phyloP scores from a whole-genome alignment of 805 yeast genomes.

The Barnettozyma botsteinii region DNA sequence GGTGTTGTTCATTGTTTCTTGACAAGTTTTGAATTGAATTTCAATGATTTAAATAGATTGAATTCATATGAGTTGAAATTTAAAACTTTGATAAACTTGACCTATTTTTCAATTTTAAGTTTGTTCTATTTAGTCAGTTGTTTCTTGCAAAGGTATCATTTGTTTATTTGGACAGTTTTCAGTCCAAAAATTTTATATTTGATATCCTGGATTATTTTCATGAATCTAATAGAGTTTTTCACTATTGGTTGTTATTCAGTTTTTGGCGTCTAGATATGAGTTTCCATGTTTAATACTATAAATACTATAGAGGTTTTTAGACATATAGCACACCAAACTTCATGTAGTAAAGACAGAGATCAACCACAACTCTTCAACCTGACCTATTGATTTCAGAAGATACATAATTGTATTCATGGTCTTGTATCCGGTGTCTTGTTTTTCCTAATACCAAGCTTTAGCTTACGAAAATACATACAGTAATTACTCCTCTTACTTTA shows the following conservation, averaged over 20 bases:
- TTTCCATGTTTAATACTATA: too few species aligned
- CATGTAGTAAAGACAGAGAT: too few species aligned
- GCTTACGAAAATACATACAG: too few species aligned
- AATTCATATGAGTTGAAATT: constrained; percentile 6
- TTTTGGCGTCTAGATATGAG: not conserved
- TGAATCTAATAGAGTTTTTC: constrained; percentile 25
- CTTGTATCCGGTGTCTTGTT: too few species aligned
- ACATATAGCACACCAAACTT: too few species aligned
- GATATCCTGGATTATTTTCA: constrained; percentile 63
- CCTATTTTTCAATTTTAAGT: constrained; percentile 58
- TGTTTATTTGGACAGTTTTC: constrained; percentile 97
- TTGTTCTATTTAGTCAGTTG: constrained; percentile 63
- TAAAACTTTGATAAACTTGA: constrained; percentile 24
- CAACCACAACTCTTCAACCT: too few species aligned
- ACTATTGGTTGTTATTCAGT: not conserved
- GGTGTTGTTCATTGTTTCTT: constrained; percentile 62
- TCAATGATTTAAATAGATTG: constrained; percentile 9
- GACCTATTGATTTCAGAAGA: too few species aligned
- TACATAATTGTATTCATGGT: too few species aligned
- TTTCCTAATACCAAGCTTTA: too few species aligned
- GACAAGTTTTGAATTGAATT: constrained; percentile 30
- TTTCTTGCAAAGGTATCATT: constrained; percentile 66
- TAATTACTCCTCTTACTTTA: too few species aligned
- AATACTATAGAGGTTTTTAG: too few species aligned
- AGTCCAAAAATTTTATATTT: constrained; percentile 86